Evolutionary conservation across 192 early-diverging fungal species (phyloP).

Genomic region (Entomortierella beljakovae): DNA sequence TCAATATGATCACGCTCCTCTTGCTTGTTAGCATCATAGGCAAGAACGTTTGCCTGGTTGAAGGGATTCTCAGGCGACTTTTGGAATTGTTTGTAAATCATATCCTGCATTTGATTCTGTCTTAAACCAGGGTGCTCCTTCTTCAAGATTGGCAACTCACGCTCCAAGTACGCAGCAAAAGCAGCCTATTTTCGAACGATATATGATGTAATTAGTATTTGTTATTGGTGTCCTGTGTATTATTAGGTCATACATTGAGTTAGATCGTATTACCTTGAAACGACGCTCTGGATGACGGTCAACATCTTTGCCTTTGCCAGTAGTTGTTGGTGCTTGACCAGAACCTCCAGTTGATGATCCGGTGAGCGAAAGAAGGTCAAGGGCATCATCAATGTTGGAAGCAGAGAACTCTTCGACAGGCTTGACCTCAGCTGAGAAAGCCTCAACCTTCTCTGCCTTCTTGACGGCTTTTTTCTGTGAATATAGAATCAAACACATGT

Average conservation of each 20-base stretch:
- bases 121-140: conserved; percentile 84
- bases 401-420: conserved; percentile 80
- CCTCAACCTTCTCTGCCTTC: conserved; percentile 63
- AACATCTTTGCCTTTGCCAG: conserved; percentile 63
- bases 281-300: conserved; percentile 93
- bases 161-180: conserved; percentile 74
- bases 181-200: conserved; percentile 59
- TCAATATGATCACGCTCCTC: conserved; percentile 66
- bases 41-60: conserved; percentile 76
- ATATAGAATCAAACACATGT: not conserved
- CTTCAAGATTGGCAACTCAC: conserved; percentile 79
- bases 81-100: conserved; percentile 83
- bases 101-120: conserved; percentile 79
- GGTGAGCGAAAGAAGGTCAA: conserved; percentile 72
- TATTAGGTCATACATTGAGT: too few species aligned
- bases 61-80: conserved; percentile 84
- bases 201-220: too few species aligned
- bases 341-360: conserved; percentile 21
- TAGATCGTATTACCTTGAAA: conserved; percentile 62
- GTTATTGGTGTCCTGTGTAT: too few species aligned
- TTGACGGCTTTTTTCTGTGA: conserved; percentile 68
- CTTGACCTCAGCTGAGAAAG: conserved; percentile 54
- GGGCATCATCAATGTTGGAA: conserved; percentile 86
- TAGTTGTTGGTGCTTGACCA: conserved; percentile 24
- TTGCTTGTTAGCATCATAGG: conserved; percentile 78